Evolutionary conservation across 1,139 yeast genomes (phyloP), one percentile per base, ranked within the genome.

Genomic region (Sugiyamaella japonica): DNA sequence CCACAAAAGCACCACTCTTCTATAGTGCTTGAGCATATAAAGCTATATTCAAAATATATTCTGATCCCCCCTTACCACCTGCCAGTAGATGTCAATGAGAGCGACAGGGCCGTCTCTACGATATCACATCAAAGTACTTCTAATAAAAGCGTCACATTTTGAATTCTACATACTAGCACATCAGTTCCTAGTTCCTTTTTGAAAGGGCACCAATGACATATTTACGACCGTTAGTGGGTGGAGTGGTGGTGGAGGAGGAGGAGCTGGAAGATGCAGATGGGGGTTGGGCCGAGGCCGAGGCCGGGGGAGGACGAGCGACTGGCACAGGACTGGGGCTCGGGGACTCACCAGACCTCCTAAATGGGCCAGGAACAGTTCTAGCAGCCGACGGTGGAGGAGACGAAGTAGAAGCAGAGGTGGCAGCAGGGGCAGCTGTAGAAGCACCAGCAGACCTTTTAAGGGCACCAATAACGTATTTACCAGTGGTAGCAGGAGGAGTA

Each of bases 1-100:
- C 39, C 16, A 43, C 54, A 37, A 41, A 52, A 9, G 56, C 55
- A 29, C 56, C 59, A 7, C 31, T 42, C 4, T 51, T 43, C 23
- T 48, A 48, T 10, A 29, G 39, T 25, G 50, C 36, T 38, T 20
- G 37, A 38, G 34, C 12, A 5, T 29, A 29, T 29, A 29, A 9
- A 29, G 7, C n/a, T 29, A 29, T 9, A 29, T 12, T 29, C 34
- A 5, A 29, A 12, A 29, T 29, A 29, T 29, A 9, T 29, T 29
- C 7, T 12, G 34, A 29, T 29, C 7, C 9, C n/a, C n/a, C 34
- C n/a, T 12, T 2, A 29, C 4, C 7, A 9, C 34, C 7, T 29
- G 10, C 36, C 34, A 15, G 15, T 15, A 34, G 10, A 46, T 7
- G 3, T 29, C n/a, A 4, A 29, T 29, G n/a, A 12, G n/a, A 29